These are phyloP conservation scores for Pterocarpus macrocarpus DNA, from an alignment of 306 rosid genomes.

Conservation along the genomic window DNA sequence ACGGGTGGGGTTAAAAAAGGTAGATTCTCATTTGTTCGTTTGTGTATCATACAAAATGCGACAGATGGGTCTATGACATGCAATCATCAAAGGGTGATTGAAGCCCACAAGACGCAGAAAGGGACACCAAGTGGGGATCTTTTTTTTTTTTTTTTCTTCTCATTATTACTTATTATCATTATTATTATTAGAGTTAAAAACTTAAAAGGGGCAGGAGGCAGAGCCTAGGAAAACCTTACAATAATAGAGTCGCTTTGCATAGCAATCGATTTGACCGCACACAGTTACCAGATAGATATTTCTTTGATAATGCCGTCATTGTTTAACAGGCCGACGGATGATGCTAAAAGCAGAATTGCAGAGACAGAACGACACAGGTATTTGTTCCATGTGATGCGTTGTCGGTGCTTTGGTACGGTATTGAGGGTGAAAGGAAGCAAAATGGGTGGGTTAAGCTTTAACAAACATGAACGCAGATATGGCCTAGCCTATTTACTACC, in stretches of 20 bases:
- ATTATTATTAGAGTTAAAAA: too few relatives aligned
- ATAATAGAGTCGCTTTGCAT: constrained; percentile 58
- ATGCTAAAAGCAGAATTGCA: not conserved
- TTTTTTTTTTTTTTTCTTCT: not conserved
- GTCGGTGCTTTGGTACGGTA: constrained; percentile 9
- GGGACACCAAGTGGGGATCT: constrained; percentile 54
- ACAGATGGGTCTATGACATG: constrained; percentile 54
- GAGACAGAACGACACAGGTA: not conserved
- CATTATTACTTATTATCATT: not conserved
- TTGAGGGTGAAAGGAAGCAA: not conserved
- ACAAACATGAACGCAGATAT: not conserved
- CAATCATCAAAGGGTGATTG: constrained; percentile 63
- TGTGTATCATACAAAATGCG: constrained; percentile 52
- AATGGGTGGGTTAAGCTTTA: not conserved
- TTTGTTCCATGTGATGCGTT: constrained; percentile 37
- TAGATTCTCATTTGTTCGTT: constrained; percentile 63
- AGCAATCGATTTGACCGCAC: constrained; percentile 56
- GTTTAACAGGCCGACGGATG: constrained; percentile 5
- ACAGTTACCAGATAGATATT: not conserved
- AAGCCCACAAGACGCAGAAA: constrained; percentile 57
- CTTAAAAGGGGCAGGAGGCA: constrained; percentile 23
- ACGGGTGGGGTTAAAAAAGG: constrained; percentile 43
- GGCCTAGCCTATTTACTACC: not conserved
- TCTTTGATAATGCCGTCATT: constrained; percentile 1
- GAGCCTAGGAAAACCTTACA: constrained; percentile 49